phyloP scores from a whole-genome alignment of 257 asterid genomes.

The Cynanchum wilfordii region DNA sequence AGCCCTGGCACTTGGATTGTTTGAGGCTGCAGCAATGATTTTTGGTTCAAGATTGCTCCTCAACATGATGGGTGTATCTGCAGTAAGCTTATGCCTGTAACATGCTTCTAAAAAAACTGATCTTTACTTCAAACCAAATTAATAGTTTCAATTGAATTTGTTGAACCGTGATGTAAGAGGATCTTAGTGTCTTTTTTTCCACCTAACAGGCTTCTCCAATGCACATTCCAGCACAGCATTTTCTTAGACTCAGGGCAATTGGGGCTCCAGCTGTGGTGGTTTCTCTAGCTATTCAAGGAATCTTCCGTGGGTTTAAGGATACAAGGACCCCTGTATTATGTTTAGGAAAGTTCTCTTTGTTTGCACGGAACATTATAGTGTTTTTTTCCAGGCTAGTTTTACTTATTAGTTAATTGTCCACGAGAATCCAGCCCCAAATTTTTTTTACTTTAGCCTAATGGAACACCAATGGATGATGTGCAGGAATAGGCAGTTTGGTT shows the following conservation, averaged over 20 bases:
- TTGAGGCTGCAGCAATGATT: slow-evolving; percentile 35
- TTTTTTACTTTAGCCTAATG: neutral
- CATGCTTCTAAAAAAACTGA: neutral
- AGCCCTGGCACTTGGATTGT: slow-evolving; percentile 28
- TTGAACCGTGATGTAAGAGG: neutral
- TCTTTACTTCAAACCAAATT: neutral
- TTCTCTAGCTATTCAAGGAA: slow-evolving; percentile 40
- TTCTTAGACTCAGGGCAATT: slow-evolving; percentile 45
- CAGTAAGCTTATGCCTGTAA: slow-evolving; percentile 9
- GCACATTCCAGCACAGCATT: slow-evolving; percentile 33
- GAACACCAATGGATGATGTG: neutral
- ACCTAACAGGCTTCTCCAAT: slow-evolving; percentile 32
- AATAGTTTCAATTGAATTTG: neutral
- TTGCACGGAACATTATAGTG: neutral
- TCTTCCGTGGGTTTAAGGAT: slow-evolving; percentile 42
- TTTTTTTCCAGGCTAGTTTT: neutral
- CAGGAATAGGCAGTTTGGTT: slow-evolving; percentile 35
- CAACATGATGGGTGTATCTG: slow-evolving; percentile 32
- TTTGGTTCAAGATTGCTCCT: slow-evolving; percentile 30
- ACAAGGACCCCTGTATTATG: slow-evolving; percentile 39
- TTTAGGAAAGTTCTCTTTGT: slow-evolving; percentile 29
- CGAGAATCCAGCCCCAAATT: neutral
- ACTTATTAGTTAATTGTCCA: neutral
- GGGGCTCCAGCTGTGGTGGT: slow-evolving; percentile 51
- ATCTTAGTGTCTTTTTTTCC: neutral